phyloP scores from a whole-genome alignment of 768 basidiomycete species.

The Lyophyllum semitale region DNA sequence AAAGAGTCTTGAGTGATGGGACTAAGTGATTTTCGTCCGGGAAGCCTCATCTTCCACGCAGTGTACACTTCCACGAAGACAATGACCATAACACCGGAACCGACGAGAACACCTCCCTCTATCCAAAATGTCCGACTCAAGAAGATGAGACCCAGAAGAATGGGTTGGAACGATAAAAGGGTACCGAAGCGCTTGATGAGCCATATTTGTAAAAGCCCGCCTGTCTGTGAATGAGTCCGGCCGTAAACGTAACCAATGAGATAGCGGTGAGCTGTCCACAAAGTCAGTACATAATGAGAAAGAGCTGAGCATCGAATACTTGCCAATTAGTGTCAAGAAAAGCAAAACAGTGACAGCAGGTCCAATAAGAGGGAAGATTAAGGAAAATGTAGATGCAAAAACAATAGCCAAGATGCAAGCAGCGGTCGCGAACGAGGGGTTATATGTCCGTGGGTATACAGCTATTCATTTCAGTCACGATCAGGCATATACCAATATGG shows the following conservation, averaged over 20 bases:
- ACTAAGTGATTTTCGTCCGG: constrained; percentile 51
- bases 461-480: constrained; percentile 34
- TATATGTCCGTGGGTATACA: constrained; percentile 70
- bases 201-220: constrained; percentile 76
- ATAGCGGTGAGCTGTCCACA: constrained; percentile 68
- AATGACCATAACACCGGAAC: constrained; percentile 52
- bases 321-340: constrained; percentile 67
- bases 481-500: constrained; percentile 6
- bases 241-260: constrained; percentile 79
- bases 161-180: constrained; percentile 71
- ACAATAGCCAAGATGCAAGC: constrained; percentile 69
- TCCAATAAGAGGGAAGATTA: constrained; percentile 77
- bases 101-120: constrained; percentile 66
- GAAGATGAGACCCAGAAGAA: constrained; percentile 73
- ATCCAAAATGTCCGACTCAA: constrained; percentile 70
- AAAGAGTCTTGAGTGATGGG: constrained; percentile 60
- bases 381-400: constrained; percentile 70
- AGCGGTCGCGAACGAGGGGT: constrained; percentile 66
- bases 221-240: constrained; percentile 72
- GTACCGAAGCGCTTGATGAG: constrained; percentile 71
- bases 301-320: constrained; percentile 20
- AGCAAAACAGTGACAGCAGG: constrained; percentile 70
- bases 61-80: constrained; percentile 65
- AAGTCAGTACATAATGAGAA: constrained; percentile 2
- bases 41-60: constrained; percentile 46